Evolutionary conservation across 192 early-diverging fungal species (phyloP), one percentile per base, ranked within the genome.

Genomic region (Helicostylum pulchrum): DNA sequence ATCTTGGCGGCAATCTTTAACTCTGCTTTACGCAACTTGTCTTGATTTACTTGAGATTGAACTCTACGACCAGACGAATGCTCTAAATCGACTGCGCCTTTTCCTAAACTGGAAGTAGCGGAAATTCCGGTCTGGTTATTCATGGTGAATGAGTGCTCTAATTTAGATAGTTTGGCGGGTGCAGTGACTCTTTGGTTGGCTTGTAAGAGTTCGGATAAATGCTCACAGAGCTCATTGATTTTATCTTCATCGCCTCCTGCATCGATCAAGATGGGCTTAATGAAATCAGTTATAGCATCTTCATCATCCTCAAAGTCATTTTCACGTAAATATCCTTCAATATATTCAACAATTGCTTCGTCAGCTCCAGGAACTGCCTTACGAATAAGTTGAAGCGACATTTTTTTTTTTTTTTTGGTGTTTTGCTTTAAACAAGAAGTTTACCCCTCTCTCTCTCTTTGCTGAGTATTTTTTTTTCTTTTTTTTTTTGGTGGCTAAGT

Each of bases 21-120:
- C 79, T 99, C 95, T 30, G 94, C 94, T 68, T 94, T 93, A 62
- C 89, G 83, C 64, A 97, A 80, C 77, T 95, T 97, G 57, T 85
- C 79, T 44, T 85, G 71, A 55, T 90, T 88, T 7, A 91, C 91
- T 76, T 90, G 88, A 34, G 87, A 87, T 12, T 84, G 80, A 56
- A 90, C 76, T 34, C 75, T 77, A 34, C 88, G 85, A 36, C 89
- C 89, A 48, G 68, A 70, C 5, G 86, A 76, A 36, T 87, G 78
- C 31, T 90, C 82, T 32, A 91, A 76, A 73, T 90, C 88, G 0
- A 87, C 83, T n/a, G 70, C 57, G 26, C 72, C 62, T 11, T 66
- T 73, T 64, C 69, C 64, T 53, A 81, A 59, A 59, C 64, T 65
- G 50, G 78, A 78, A 23, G 74, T 87, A 51, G 70, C 85, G 6